phyloP scores from a whole-genome alignment of 2,329 filamentous ascomycete species.

The Hysterium pulicare region DNA sequence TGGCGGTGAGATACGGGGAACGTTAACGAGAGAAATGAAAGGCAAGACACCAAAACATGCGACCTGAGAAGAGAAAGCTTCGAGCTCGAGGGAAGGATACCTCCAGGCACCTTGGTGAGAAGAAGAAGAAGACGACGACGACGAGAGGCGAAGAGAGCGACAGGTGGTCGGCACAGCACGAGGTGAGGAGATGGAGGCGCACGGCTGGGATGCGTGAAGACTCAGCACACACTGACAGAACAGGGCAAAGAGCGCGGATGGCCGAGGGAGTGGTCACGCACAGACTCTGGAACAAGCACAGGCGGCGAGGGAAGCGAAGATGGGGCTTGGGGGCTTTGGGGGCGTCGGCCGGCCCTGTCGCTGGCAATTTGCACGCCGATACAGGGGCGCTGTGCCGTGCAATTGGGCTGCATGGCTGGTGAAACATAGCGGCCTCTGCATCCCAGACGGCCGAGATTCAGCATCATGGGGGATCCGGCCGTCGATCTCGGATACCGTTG shows the following conservation, averaged over 20 bases:
- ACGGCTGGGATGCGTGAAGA: not conserved
- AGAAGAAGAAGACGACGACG: slow-evolving; percentile 16
- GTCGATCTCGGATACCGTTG: no score
- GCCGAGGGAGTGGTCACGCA: not conserved
- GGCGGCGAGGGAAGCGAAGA: not conserved
- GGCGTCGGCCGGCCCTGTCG: no score
- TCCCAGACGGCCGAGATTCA: no score
- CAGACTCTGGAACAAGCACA: slow-evolving; percentile 16
- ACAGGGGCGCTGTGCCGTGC: no score
- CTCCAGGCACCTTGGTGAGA: slow-evolving; percentile 13
- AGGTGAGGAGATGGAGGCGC: slow-evolving; percentile 12
- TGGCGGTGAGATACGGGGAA: slow-evolving; percentile 11
- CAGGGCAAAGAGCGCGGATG: not conserved
- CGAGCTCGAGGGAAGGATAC: slow-evolving; percentile 22
- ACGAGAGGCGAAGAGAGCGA: slow-evolving; percentile 21
- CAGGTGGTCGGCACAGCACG: not conserved
- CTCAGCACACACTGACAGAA: not conserved
- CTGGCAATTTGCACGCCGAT: no score
- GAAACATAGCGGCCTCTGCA: no score
- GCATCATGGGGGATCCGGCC: no score
- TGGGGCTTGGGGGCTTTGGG: not conserved
- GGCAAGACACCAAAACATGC: slow-evolving; percentile 6
- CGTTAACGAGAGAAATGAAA: slow-evolving; percentile 18
- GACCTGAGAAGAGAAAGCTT: slow-evolving; percentile 18
- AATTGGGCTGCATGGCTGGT: no score